Base-by-base conservation (phyloP, 805 yeast genomes). In the Osmozyma mogii region DNA sequence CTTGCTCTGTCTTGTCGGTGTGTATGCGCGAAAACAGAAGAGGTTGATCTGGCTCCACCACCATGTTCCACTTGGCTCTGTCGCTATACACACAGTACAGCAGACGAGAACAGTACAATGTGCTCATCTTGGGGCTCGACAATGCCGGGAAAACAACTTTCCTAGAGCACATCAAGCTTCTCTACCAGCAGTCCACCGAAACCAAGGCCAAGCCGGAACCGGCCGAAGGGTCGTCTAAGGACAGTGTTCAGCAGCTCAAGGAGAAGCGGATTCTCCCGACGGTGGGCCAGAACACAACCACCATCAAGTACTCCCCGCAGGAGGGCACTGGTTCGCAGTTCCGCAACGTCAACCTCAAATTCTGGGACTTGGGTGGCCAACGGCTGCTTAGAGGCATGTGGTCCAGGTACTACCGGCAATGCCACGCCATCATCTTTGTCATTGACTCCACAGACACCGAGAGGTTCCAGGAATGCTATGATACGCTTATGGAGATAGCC, bases 361-460 rank as follows among this genome's bases (percentile, higher is more conserved):
- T 92, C 46, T 89, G 97, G 97, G 98, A 89, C 53, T 76, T 89
- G 23, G 97, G 97, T 8, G 98, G 98, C 9, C 98, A 89, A 55
- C 79, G 78, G 49, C 65, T 81, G n/a, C 62, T 89, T 27, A 66
- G 97, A 27, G 61, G 74, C 17, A 67, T 92, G 68, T 89, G 98
- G 98, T 68, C 79, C 5, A 75, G 84, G 37, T 92, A 89, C 61
- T 92, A 78, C 56, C 65, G 68, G 12, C 80, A 76, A 35, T 83
- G 95, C 32, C 96, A 89, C 55, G 97, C 92, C 0, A 84, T 89
- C 21, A 78, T 92, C 25, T 89, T 89, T 53, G 80, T 89, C 12
- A 89, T 92, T 9, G 98, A 89, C 52, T 83, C 95, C 6, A 79
- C 94, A 1, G 97, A 88, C 52, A 70, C 79, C 16, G 78, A 72